A percentile compares a stretch with the other conserved stretches of the same genome.
phyloP scores from a whole-genome alignment of 768 basidiomycete species.

The Podaxis sp. region DNA sequence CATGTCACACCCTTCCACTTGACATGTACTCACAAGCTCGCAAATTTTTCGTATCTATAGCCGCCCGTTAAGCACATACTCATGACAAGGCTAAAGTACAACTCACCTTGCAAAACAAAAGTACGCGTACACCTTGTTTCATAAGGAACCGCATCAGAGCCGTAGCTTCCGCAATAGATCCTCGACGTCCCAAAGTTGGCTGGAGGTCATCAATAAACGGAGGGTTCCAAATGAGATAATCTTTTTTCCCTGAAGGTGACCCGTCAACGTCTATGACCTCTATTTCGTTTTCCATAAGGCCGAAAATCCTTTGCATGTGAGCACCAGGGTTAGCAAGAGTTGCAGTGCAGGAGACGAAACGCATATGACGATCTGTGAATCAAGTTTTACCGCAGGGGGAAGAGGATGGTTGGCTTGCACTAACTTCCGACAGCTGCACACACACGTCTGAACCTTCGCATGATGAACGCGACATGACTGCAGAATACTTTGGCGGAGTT shows the following conservation, averaged over 20 bases:
- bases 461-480: slow-evolving; percentile 78
- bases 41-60: slow-evolving; percentile 73
- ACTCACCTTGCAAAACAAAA: slow-evolving; percentile 82
- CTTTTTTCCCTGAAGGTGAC: slow-evolving; percentile 76
- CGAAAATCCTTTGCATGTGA: slow-evolving; percentile 78
- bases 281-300: slow-evolving; percentile 55
- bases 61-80: background rate
- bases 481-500: background rate
- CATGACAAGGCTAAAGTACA: background rate
- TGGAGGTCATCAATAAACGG: slow-evolving; percentile 52
- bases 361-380: slow-evolving; percentile 43
- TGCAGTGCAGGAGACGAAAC: slow-evolving; percentile 84
- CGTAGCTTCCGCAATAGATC: slow-evolving; percentile 65
- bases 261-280: slow-evolving; percentile 75
- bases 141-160: slow-evolving; percentile 75
- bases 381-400: background rate
- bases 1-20: background rate
- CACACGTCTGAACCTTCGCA: slow-evolving; percentile 71
- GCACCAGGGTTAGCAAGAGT: slow-evolving; percentile 73
- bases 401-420: slow-evolving; percentile 17
- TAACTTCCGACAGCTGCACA: slow-evolving; percentile 75
- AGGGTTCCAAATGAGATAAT: slow-evolving; percentile 77
- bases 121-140: slow-evolving; percentile 74
- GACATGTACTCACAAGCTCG: slow-evolving; percentile 54
- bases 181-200: slow-evolving; percentile 48